Evolutionary conservation across 2,329 filamentous ascomycete genomes (phyloP).

Genomic region (Cadophora sp.): DNA sequence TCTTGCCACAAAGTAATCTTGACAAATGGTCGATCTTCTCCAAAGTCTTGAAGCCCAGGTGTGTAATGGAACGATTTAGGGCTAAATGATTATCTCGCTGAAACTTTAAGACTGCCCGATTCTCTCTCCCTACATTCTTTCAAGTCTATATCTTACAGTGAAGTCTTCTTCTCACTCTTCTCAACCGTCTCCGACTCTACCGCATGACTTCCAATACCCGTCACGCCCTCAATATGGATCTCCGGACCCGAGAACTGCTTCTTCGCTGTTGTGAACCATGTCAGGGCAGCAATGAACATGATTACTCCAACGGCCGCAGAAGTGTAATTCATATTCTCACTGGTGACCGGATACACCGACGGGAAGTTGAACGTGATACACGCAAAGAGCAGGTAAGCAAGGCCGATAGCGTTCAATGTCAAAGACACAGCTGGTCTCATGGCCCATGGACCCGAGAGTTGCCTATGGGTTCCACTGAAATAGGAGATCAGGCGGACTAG

Average conservation of each 20-base stretch:
- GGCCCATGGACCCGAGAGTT: constrained; percentile 49
- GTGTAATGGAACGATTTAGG: background rate
- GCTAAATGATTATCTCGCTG: background rate
- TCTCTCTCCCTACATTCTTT: background rate
- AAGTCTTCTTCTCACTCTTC: constrained; percentile 16
- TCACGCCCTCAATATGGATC: constrained; percentile 29
- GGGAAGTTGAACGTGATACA: constrained; percentile 64
- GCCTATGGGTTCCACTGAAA: constrained; percentile 48
- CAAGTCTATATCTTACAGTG: background rate
- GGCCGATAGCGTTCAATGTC: constrained; percentile 54
- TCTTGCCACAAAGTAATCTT: background rate
- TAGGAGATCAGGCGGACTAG: constrained; percentile 56
- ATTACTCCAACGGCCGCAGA: constrained; percentile 61
- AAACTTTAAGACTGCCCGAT: background rate
- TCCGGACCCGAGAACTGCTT: constrained; percentile 57
- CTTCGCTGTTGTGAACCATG: constrained; percentile 58
- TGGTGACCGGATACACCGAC: constrained; percentile 54
- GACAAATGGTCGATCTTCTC: no score
- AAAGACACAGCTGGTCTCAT: constrained; percentile 47
- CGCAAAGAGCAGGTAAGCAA: constrained; percentile 59
- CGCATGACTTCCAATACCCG: constrained; percentile 25
- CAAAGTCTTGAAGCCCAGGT: no score
- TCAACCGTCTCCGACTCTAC: constrained; percentile 25
- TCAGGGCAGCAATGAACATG: constrained; percentile 55
- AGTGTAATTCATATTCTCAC: constrained; percentile 65